Evolutionary conservation across 768 basidiomycete genomes (phyloP), one percentile per base, ranked within the genome.

Genomic region (Amanita thiersii): DNA sequence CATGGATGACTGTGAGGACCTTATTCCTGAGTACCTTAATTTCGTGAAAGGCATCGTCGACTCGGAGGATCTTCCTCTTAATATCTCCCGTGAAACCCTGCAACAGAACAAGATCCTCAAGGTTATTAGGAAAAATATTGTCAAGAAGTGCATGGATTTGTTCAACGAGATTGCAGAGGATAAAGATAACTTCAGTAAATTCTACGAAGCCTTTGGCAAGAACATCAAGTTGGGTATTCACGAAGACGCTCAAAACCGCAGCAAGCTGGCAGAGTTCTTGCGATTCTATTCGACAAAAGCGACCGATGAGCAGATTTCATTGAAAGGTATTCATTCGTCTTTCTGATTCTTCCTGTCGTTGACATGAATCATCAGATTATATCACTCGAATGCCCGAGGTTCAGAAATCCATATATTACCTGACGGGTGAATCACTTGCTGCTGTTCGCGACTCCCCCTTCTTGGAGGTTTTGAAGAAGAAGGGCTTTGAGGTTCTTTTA

Each of bases 31-130:
- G 65, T 98, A 98, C 77, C 89, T 97, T 66, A 97, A 97, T 77
- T 98, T 97, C 64, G 81, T 97, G 72, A 96, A 96, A 79, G 91
- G 91, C 75, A 97, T 99, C 61, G 96, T 99, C 68, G 94, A 99
- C 75, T 98, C 94, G 23, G 96, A 99, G 72, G 96, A 99, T 65
- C 82, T 99, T 21, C 96, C 96, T 19, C 88, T 98, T 60, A 99
- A 99, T 79, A 98, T 99, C 67, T 98, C 96, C 32, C 92, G 96
- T 70, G 94, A 99, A 76, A 97, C 93, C 24, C 81, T 99, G 43
- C 96, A 99, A 66, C 96, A 98, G 62, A 98, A 98, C 79, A 99
- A 98, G 81, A 99, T 99, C 54, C 85, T 99, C 56, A 99, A 98
- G 76, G 92, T 96, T 64, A 93, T 94, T 63, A 88, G 91, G 65